phyloP scores from a whole-genome alignment of 2,329 filamentous ascomycete species.

The Macroventuria anomochaeta region DNA sequence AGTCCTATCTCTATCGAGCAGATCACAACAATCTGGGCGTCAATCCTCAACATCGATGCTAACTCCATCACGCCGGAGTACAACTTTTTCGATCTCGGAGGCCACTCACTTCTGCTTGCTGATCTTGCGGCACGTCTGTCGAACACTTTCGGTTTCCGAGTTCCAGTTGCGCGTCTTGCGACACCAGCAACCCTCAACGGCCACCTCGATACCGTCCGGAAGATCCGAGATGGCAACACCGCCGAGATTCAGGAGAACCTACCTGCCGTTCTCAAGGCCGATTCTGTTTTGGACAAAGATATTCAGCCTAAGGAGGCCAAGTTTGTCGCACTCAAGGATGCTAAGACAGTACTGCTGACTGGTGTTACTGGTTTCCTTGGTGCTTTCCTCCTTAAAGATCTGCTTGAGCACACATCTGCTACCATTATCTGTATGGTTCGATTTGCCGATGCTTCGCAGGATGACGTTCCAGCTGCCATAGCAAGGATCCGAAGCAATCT shows the following conservation, averaged over 20 bases:
- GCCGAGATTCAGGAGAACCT: conserved; percentile 78
- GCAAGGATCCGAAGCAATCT: conserved; percentile 77
- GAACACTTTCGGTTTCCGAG: conserved; percentile 73
- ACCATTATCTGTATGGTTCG: conserved; percentile 76
- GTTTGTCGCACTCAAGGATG: conserved; percentile 67
- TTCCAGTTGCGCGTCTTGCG: conserved; percentile 74
- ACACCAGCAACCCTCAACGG: conserved; percentile 74
- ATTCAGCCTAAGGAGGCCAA: conserved; percentile 64
- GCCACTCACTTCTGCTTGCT: conserved; percentile 78
- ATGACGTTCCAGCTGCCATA: conserved; percentile 70
- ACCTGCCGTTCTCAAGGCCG: conserved; percentile 70
- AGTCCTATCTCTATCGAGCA: conserved; percentile 71
- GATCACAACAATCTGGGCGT: conserved; percentile 75
- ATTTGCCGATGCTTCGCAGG: conserved; percentile 70
- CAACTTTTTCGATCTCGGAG: conserved; percentile 82
- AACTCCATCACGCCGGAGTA: conserved; percentile 70
- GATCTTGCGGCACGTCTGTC: conserved; percentile 75
- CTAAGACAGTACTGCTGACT: conserved; percentile 73
- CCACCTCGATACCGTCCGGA: conserved; percentile 73
- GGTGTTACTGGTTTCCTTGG: conserved; percentile 79
- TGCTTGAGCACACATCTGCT: conserved; percentile 72
- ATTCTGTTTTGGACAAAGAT: conserved; percentile 72
- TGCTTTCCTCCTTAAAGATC: conserved; percentile 72
- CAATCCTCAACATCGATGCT: conserved; percentile 69
- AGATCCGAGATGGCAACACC: conserved; percentile 73